These are phyloP conservation scores for Microcyclospora tardicrescens DNA, from an alignment of 2,329 filamentous ascomycete species.

Conservation along the genomic window DNA sequence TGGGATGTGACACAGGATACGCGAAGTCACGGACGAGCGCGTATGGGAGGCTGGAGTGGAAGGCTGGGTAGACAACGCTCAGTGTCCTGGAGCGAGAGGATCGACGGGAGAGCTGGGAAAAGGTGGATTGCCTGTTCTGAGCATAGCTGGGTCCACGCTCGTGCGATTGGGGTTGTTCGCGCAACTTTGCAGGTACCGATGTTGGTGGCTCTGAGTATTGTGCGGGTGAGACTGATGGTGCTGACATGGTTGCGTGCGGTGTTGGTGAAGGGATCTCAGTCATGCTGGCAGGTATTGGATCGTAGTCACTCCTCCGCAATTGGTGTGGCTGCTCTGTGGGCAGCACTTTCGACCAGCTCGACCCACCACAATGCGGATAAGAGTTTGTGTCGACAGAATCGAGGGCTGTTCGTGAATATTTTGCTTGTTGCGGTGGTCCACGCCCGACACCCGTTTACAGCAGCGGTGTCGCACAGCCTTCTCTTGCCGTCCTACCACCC, in stretches of 20 bases:
- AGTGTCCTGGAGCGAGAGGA: constrained; percentile 58
- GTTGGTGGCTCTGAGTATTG: constrained; percentile 1
- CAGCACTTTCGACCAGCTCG: background rate
- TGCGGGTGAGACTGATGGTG: constrained; percentile 3
- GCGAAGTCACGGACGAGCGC: constrained; percentile 93
- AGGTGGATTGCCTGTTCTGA: constrained; percentile 72
- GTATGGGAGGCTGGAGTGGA: constrained; percentile 75
- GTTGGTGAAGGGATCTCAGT: constrained; percentile 8
- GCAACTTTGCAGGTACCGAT: background rate
- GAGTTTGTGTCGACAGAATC: no score
- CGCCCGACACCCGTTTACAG: background rate
- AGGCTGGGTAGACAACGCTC: constrained; percentile 70
- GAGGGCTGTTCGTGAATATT: background rate
- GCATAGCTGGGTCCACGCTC: constrained; percentile 51
- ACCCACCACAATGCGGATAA: no score
- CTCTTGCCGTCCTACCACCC: no score
- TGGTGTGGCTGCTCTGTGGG: no score
- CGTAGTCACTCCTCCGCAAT: background rate
- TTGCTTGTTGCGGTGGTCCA: background rate
- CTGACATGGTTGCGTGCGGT: constrained; percentile 1
- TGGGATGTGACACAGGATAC: constrained; percentile 66
- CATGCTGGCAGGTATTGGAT: constrained; percentile 3
- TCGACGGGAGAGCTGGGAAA: constrained; percentile 54
- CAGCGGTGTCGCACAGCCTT: no score
- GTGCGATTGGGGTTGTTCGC: constrained; percentile 2